Percentiles rank a stretch among this genome's conserved stretches.
These are phyloP conservation scores for Hymenotorrendiella dingleyae DNA, from an alignment of 2,329 filamentous ascomycete species.

Conservation along the genomic window DNA sequence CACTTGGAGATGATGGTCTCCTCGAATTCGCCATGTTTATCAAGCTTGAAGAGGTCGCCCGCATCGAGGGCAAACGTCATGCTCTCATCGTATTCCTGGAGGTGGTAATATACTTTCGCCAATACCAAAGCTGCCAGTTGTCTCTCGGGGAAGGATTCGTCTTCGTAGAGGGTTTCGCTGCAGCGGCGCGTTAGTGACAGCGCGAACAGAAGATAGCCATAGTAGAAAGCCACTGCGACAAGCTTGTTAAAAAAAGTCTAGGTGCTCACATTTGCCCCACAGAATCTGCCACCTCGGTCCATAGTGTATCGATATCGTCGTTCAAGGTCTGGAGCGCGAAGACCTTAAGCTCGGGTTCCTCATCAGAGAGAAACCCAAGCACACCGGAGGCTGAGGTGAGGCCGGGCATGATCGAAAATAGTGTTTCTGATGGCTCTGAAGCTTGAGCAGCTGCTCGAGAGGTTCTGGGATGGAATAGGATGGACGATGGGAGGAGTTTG, in stretches of 20 bases:
- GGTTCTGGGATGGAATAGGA: too few species aligned
- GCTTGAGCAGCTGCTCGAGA: too few species aligned
- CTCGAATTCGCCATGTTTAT: constrained; percentile 89
- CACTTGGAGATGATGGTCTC: constrained; percentile 99
- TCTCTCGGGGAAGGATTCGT: constrained; percentile 88
- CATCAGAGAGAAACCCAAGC: constrained; percentile 90
- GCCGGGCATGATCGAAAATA: constrained; percentile 63
- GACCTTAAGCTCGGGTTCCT: constrained; percentile 87
- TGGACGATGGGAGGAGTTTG: too few species aligned
- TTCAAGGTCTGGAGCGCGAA: constrained; percentile 95
- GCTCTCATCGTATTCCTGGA: constrained; percentile 98
- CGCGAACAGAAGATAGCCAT: too few species aligned
- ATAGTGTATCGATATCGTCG: constrained; percentile 92
- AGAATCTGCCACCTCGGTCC: constrained; percentile 92
- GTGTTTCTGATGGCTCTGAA: too few species aligned
- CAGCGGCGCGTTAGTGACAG: neutral
- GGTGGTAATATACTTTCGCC: constrained; percentile 97
- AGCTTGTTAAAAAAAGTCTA: neutral
- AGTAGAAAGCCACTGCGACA: too few species aligned
- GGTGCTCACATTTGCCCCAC: constrained; percentile 81
- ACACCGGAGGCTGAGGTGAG: constrained; percentile 92
- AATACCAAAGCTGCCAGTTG: constrained; percentile 91
- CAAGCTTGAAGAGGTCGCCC: constrained; percentile 90
- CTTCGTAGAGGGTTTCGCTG: constrained; percentile 96
- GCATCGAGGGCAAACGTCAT: constrained; percentile 97